Evolutionary conservation across 1,284 basidiomycete species (phyloP), one percentile per base, ranked within the genome.

Genomic region (Coniophora puteana): DNA sequence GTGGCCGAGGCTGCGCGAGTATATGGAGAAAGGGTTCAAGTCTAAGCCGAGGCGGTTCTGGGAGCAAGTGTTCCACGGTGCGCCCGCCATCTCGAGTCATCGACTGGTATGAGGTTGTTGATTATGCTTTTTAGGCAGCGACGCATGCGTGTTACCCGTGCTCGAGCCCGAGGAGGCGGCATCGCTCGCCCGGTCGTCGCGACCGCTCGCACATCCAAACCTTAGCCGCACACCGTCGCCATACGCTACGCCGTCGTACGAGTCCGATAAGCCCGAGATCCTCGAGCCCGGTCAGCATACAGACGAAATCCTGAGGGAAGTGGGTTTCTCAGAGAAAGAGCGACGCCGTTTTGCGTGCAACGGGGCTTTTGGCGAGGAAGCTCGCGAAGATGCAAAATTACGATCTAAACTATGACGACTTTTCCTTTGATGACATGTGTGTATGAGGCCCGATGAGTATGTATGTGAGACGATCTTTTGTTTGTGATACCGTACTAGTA

Each of bases 131-230:
- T 6, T 51, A 79, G 85, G 74, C 22, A 83, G 78, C 7, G 89
- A 93, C 48, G 81, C 87, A 7, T 93, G 89, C 57, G 74, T 73
- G 4, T 69, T 86, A 5, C 87, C 89, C 0, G 83, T 93, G 13
- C 68, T 91, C n/a, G 71, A 73, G 3, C 73, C 80, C 0, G 49
- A 61, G 18, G 84, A 88, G 67, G 83, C 81, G 4, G 71, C 66
- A 5, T 58, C 54, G 21, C 57, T 73, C 21, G 61, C 68, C 39
- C 50, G 63, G 5, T 62, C 61, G 13, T 39, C 51, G 17, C 56
- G 74, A 17, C 78, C 81, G 5, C 48, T 51, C 8, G 69, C 73
- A 29, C 80, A 83, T 53, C 81, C 81, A 7, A 57, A 54, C 16
- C 57, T 80, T 11, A 55, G 54, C 44, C 41, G 65, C 26, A 63